Evolutionary conservation across 108 stramenopile genomes (phyloP), one percentile per base, ranked within the genome.

Genomic region (Nitzschia sp.): DNA sequence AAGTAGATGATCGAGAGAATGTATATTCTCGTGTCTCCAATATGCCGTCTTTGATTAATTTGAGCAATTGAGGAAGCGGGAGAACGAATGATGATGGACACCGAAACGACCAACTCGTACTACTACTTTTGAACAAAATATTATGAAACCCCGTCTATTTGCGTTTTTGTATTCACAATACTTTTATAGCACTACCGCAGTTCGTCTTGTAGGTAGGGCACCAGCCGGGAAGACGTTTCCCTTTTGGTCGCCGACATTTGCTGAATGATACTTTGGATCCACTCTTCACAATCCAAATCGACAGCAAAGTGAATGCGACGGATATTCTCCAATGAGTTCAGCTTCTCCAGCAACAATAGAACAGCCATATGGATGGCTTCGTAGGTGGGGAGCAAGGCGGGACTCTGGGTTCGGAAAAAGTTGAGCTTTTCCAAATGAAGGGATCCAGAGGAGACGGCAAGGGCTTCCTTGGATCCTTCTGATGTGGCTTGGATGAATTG

Each of bases 1-100:
- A 80, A 48, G 82, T 76, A 15, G 87, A 93, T 60, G 91, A 90
- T 53, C 77, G 88, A 53, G 91, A 93, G 72, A 87, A 90, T 76
- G 86, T 88, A 3, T 86, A 85, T 53, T 83, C 91, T 17, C 76
- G 88, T 55, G 86, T 90, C 34, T 66, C 86, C n/a, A 88, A 89
- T 56, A 82, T 93, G 76, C 91, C 91, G 41, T 80, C 88, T 25
- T 77, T 93, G 26, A 78, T 92, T 41, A 88, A 92, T 65, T 72
- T 93, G 54, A 83, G 83, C 52, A 80, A 75, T 69, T 86, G 55
- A 34, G n/a, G n/a, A n/a, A n/a, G n/a, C n/a, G n/a, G n/a, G n/a
- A n/a, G n/a, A n/a, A n/a, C n/a, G n/a, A n/a, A n/a, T n/a, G n/a
- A n/a, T n/a, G n/a, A 34, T 34, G 29, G 5, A 1, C 29, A 34